Base-by-base conservation (phyloP, 2,329 filamentous ascomycete genomes). In the Lachnellula willkommii region DNA sequence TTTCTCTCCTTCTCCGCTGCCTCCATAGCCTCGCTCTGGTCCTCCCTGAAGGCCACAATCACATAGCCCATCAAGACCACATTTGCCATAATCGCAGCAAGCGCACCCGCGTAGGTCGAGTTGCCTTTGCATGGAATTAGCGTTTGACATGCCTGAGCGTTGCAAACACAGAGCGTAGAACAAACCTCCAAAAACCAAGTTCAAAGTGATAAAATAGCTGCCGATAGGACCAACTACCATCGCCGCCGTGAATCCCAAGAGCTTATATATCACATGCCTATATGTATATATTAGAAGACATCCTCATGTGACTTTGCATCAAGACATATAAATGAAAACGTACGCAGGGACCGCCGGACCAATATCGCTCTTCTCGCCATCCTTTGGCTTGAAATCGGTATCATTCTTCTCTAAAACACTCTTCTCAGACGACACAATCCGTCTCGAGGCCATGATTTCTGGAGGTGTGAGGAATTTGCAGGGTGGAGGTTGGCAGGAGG, bases 1-100 rank as follows among this genome's bases (percentile, higher is more conserved):
- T 54, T 49, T 8, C 43, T 59, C 47, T 75, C 77, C 66, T 75
- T 76, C 58, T 76, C 76, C 11, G 72, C 74, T 51, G 73, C 73
- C 52, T 73, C 69, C 52, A 66, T 50, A 8, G 62, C 59, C 39
- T 70, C 68, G 11, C 72, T 73, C 57, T 81, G 77, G 68, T 97
- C 94, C 71, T 99, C 94, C 59, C 81, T 85, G 81, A 96, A 92
- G 4, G 94, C 94, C 20, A 96, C 90, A 55, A 96, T 75, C 45
- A 97, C 83, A 72, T 97, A 99, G n/a, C 81, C 84, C 55, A 97
- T 81, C 50, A 99, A 76, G 3, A 99, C 90, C 1, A 95, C 81
- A 66, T 99, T 99, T 12, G 94, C 94, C 71, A 95, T 84, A 50
- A 97, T 74, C 20, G 94, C 94, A 1, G 94, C 94, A 36, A 88